Percentiles rank a stretch among this genome's conserved stretches.
Conservation (phyloP, 805 yeast genomes). For the Starmerella khaoyaiensis region DNA sequence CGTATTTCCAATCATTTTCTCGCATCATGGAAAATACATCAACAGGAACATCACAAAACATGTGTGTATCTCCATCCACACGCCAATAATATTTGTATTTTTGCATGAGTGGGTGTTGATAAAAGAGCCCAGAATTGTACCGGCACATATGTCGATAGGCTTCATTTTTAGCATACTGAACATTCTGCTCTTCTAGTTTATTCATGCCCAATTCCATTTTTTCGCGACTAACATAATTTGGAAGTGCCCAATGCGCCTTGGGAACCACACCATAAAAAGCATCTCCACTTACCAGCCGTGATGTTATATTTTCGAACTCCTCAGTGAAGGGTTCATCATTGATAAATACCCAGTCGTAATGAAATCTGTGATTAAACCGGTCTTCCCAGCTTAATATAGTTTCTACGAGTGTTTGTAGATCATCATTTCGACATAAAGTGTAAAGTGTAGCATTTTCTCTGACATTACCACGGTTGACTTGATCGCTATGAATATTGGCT, state of each 20-base stretch:
- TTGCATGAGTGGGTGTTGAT: conserved; percentile 58
- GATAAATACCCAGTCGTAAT: conserved; percentile 83
- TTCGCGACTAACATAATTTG: conserved; percentile 33
- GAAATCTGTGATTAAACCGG: conserved; percentile 86
- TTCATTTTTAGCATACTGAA: conserved; percentile 69
- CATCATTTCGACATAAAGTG: conserved; percentile 70
- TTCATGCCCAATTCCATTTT: conserved; percentile 48
- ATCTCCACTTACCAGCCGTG: conserved; percentile 40
- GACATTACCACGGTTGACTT: not conserved
- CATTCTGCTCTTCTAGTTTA: conserved; percentile 68
- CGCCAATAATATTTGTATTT: conserved; percentile 91
- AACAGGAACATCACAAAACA: conserved; percentile 80
- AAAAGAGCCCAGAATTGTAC: conserved; percentile 73
- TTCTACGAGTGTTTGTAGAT: conserved; percentile 58
- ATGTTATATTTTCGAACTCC: conserved; percentile 46
- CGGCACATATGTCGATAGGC: conserved; percentile 93
- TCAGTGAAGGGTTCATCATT: conserved; percentile 68
- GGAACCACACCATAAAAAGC: conserved; percentile 63
- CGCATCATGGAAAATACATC: conserved; percentile 92
- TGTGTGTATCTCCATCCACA: conserved; percentile 84
- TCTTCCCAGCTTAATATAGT: conserved; percentile 67
- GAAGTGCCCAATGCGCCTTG: conserved; percentile 56
- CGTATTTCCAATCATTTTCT: conserved; percentile 56
- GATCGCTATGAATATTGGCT: no score
- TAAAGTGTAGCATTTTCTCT: conserved; percentile 72